Percentiles rank a stretch among this genome's conserved stretches.
Evolutionary conservation across 1,139 yeast species (phyloP).

Genomic region (Candida dubliniensis): DNA sequence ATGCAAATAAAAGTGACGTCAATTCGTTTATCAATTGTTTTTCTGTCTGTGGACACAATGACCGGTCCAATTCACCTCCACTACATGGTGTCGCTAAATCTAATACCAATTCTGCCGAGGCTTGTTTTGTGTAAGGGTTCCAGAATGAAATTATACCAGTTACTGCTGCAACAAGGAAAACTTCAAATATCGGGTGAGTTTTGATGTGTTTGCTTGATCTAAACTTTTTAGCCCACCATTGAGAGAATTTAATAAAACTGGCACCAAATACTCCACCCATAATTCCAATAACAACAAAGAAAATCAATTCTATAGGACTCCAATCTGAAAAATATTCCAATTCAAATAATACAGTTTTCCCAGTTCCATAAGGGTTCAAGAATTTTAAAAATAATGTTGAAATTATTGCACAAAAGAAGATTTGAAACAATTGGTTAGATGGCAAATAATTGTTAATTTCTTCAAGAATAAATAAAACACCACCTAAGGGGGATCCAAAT

Average conservation of each 20-base stretch:
- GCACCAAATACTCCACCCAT: conserved; percentile 64
- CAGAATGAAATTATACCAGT: conserved; percentile 54
- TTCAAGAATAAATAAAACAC: conserved; percentile 63
- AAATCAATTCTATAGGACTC: conserved; percentile 49
- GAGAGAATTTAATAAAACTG: conserved; percentile 48
- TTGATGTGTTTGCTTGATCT: conserved; percentile 35
- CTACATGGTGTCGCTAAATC: conserved; percentile 56
- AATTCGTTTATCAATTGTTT: conserved; percentile 35
- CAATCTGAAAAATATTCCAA: conserved; percentile 57
- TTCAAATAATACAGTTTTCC: conserved; percentile 60
- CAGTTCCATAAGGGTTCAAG: conserved; percentile 63
- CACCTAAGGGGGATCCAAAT: conserved; percentile 70
- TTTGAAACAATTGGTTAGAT: conserved; percentile 57
- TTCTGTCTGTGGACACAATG: conserved; percentile 43
- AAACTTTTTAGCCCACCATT: conserved; percentile 51
- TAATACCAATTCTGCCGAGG: conserved; percentile 53
- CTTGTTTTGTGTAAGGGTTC: conserved; percentile 54
- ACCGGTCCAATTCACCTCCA: conserved; percentile 22
- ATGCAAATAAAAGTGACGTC: conserved; percentile 39
- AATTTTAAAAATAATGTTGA: conserved; percentile 58
- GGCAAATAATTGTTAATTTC: conserved; percentile 63
- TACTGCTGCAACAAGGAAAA: conserved; percentile 43
- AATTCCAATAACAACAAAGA: conserved; percentile 52
- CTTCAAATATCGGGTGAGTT: conserved; percentile 49
- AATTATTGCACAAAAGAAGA: conserved; percentile 61